These are phyloP conservation scores for Acanthochlamys bracteata DNA, from an alignment of 106 monocot genomes.

Conservation along the genomic window DNA sequence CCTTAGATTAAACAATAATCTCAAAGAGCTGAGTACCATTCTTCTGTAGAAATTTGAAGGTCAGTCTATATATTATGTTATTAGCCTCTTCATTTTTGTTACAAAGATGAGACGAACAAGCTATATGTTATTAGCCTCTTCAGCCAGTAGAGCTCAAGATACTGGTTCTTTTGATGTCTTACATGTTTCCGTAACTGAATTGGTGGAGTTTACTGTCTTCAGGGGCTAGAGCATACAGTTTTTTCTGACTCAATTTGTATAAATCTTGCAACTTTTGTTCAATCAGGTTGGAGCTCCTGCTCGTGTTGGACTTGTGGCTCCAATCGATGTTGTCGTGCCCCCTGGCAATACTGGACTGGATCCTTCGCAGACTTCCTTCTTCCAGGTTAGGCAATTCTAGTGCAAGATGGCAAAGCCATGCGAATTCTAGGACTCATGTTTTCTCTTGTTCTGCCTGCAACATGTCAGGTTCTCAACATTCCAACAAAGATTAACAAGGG, in stretches of 20 bases:
- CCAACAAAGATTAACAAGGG: conserved; percentile 98
- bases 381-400: conserved; percentile 38
- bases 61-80: too few relatives aligned
- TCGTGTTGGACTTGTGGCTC: conserved; percentile 70
- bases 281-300: conserved; percentile 67
- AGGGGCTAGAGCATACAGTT: background rate
- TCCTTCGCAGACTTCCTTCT: conserved; percentile 86
- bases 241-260: background rate
- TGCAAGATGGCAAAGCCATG: background rate
- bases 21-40: too few relatives aligned
- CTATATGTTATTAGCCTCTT: too few relatives aligned
- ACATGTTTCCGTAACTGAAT: too few relatives aligned
- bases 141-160: too few relatives aligned
- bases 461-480: conserved; percentile 73
- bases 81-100: too few relatives aligned
- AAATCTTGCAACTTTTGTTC: background rate
- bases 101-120: too few relatives aligned
- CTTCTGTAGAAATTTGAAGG: too few relatives aligned
- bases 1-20: too few relatives aligned
- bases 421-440: background rate
- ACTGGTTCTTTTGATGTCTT: too few relatives aligned
- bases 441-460: background rate
- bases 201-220: too few relatives aligned
- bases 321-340: conserved; percentile 80
- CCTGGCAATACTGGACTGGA: conserved; percentile 91